phyloP scores from a whole-genome alignment of 192 early-diverging fungal species.

The Geranomyces variabilis region DNA sequence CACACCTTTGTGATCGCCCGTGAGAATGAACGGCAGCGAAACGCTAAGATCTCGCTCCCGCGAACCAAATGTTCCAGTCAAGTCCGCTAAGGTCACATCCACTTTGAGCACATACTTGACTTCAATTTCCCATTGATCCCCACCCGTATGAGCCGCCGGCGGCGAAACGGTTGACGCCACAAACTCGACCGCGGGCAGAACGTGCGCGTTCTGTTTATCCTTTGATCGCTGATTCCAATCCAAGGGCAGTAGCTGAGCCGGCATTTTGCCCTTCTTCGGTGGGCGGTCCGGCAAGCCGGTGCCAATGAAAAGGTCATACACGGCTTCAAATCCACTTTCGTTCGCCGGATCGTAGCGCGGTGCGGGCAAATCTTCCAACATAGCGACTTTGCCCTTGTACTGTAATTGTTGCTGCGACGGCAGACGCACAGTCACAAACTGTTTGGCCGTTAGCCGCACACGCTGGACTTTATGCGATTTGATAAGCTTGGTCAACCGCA shows the following conservation, averaged over 20 bases:
- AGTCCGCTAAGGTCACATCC: slow-evolving; percentile 13
- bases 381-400: slow-evolving; percentile 22
- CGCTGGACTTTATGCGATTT: slow-evolving; percentile 2
- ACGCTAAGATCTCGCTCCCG: slow-evolving; percentile 13
- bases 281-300: not conserved
- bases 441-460: slow-evolving; percentile 22
- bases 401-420: slow-evolving; percentile 10
- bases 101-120: slow-evolving; percentile 30
- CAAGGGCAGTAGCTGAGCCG: slow-evolving; percentile 9
- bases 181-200: slow-evolving; percentile 1
- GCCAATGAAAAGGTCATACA: slow-evolving; percentile 1
- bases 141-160: not conserved
- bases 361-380: slow-evolving; percentile 28
- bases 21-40: slow-evolving; percentile 26
- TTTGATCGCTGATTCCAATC: slow-evolving; percentile 8
- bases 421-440: slow-evolving; percentile 17
- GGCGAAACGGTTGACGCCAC: slow-evolving; percentile 18
- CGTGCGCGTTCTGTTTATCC: not conserved
- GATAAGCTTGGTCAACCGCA: slow-evolving; percentile 11
- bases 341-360: slow-evolving; percentile 30
- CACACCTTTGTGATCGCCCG: slow-evolving; percentile 8
- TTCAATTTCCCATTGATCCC: slow-evolving; percentile 9
- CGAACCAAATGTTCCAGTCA: not conserved
- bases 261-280: slow-evolving; percentile 5
- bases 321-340: not conserved